Conservation (phyloP, 2,329 filamentous ascomycete genomes). For the Fusarium praegraminearum region DNA sequence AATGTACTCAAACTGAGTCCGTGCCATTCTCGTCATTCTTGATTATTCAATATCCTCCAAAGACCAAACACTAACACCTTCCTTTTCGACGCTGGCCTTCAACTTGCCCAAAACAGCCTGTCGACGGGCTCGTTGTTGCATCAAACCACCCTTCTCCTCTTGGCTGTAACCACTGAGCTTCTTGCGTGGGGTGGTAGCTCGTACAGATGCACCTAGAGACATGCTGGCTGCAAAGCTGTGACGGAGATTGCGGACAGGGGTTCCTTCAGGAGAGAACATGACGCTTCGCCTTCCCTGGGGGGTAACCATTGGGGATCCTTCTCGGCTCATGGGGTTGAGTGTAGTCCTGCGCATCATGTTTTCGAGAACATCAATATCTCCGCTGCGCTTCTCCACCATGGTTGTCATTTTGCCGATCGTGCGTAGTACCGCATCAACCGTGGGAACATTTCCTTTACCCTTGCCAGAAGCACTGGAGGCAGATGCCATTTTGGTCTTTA, state of each 20-base stretch:
- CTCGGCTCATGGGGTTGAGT: slow-evolving; percentile 60
- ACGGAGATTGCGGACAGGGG: slow-evolving; percentile 57
- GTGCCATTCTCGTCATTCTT: slow-evolving; percentile 23
- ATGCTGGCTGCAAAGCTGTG: slow-evolving; percentile 55
- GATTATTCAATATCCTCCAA: slow-evolving; percentile 62
- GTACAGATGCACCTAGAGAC: slow-evolving; percentile 56
- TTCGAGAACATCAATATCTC: slow-evolving; percentile 91
- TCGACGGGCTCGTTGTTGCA: slow-evolving; percentile 65
- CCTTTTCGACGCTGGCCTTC: slow-evolving; percentile 61
- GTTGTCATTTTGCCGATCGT: slow-evolving; percentile 93
- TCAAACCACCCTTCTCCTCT: slow-evolving; percentile 69
- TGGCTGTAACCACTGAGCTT: slow-evolving; percentile 72
- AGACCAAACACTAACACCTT: slow-evolving; percentile 63
- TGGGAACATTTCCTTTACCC: slow-evolving; percentile 71
- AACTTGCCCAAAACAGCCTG: slow-evolving; percentile 66
- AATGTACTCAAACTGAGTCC: slow-evolving; percentile 16
- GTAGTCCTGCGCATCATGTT: slow-evolving; percentile 82
- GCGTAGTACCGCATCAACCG: slow-evolving; percentile 89
- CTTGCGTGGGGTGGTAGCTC: slow-evolving; percentile 65
- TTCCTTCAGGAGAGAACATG: slow-evolving; percentile 60
- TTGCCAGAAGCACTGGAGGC: slow-evolving; percentile 64
- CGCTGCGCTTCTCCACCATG: slow-evolving; percentile 91
- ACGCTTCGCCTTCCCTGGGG: slow-evolving; percentile 54
- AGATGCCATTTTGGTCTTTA: slow-evolving; percentile 80
- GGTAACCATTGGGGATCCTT: slow-evolving; percentile 58